These are phyloP conservation scores for Gorgonomyces haynaldii DNA, from an alignment of 192 early-diverging fungal species.

Conservation along the genomic window DNA sequence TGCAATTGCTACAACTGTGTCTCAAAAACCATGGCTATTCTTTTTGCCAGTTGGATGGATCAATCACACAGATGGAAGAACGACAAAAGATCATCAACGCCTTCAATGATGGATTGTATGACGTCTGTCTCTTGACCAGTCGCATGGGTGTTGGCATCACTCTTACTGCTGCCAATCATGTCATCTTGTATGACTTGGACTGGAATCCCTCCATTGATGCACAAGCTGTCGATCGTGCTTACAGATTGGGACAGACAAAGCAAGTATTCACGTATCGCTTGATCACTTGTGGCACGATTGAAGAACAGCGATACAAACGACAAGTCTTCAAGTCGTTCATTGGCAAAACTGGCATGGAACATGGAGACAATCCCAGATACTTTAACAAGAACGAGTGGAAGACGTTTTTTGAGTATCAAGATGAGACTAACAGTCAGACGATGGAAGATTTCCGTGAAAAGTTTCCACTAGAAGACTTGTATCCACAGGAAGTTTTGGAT, in stretches of 20 bases:
- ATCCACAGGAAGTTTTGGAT: too few species aligned
- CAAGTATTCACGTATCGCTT: conserved; percentile 85
- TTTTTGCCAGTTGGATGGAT: conserved; percentile 52
- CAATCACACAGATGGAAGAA: conserved; percentile 48
- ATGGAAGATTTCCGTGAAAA: too few species aligned
- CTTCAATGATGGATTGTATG: conserved; percentile 40
- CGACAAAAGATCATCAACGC: conserved; percentile 67
- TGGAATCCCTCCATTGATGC: conserved; percentile 97
- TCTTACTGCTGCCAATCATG: conserved; percentile 82
- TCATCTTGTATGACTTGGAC: conserved; percentile 93
- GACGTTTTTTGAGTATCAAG: too few species aligned
- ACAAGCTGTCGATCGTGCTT: conserved; percentile 90
- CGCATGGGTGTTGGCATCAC: conserved; percentile 95
- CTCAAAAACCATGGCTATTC: conserved; percentile 14
- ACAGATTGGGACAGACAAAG: conserved; percentile 81
- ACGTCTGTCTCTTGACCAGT: conserved; percentile 95
- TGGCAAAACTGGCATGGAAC: too few species aligned
- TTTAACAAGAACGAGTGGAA: too few species aligned
- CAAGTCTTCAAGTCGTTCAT: conserved; percentile 93
- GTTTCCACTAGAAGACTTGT: too few species aligned
- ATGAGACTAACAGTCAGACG: too few species aligned
- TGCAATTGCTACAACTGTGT: conserved; percentile 38
- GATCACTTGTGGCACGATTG: conserved; percentile 88
- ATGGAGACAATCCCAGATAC: too few species aligned
- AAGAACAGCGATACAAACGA: conserved; percentile 93